A percentile compares a stretch with the other conserved stretches of the same genome.
Conservation (phyloP, 2,329 filamentous ascomycete genomes). For the Aspergillus ustus region DNA sequence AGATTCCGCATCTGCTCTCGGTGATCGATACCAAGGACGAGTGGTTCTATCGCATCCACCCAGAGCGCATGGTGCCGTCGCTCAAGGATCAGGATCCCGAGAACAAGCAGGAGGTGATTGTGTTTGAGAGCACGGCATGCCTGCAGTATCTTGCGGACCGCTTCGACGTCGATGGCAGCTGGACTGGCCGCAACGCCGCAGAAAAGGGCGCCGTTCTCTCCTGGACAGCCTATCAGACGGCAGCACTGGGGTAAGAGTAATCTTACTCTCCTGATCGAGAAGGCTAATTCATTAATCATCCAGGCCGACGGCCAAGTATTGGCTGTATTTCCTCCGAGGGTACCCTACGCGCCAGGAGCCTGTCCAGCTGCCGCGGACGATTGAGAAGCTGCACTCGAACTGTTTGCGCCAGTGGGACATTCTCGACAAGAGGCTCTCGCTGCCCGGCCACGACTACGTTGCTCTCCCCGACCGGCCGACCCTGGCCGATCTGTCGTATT, state of each 20-base stretch:
- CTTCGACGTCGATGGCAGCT: conserved; percentile 6
- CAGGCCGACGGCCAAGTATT: conserved; percentile 16
- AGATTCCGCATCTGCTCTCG: conserved; percentile 9
- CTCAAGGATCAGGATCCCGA: conserved; percentile 7
- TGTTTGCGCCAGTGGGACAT: too few relatives aligned
- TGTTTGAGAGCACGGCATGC: conserved; percentile 16
- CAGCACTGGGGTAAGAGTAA: background rate
- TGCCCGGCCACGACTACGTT: too few relatives aligned
- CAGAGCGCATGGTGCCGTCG: conserved; percentile 11
- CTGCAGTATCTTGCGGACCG: conserved; percentile 13
- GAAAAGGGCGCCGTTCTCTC: conserved; percentile 1
- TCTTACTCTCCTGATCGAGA: background rate
- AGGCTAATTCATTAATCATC: background rate
- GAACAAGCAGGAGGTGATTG: background rate
- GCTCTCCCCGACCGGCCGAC: background rate
- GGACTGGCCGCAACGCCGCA: background rate
- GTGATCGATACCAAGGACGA: conserved; percentile 14
- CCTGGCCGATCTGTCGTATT: conserved; percentile 12
- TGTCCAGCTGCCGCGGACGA: conserved; percentile 14
- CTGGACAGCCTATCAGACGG: conserved; percentile 14
- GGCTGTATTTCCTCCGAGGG: conserved; percentile 17
- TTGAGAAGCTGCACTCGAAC: conserved; percentile 10
- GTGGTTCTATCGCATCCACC: conserved; percentile 14
- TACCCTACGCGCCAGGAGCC: conserved; percentile 11
- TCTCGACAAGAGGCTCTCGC: too few relatives aligned